Conservation (phyloP, 306 rosid species). For the Acacia confusa region DNA sequence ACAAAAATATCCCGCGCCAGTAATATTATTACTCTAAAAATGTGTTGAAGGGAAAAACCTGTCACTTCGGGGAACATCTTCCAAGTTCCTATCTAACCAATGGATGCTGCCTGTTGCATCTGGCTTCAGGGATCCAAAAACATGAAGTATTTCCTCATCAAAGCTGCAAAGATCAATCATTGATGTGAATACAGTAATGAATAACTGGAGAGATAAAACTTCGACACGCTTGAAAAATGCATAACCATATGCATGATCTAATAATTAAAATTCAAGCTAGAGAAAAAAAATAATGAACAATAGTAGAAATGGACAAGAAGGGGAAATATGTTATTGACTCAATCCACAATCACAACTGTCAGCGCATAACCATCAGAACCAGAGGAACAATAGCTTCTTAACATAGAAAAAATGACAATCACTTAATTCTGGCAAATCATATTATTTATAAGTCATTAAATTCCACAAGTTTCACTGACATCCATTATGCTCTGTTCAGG, state of each 20-base stretch:
- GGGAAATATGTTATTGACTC: background rate
- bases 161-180: slow-evolving; percentile 58
- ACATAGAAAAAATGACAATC: background rate
- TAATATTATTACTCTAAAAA: background rate
- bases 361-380: background rate
- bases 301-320: background rate
- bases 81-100: slow-evolving; percentile 62
- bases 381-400: background rate
- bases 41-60: slow-evolving; percentile 42
- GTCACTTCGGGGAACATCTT: slow-evolving; percentile 41
- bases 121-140: slow-evolving; percentile 69
- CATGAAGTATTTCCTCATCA: slow-evolving; percentile 70
- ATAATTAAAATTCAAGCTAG: background rate
- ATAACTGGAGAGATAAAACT: slow-evolving; percentile 1
- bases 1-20: background rate
- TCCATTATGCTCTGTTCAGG: background rate
- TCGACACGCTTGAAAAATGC: background rate
- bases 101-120: slow-evolving; percentile 68
- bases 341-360: background rate
- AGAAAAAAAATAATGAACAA: background rate
- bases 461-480: background rate
- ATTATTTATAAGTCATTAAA: background rate
- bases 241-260: background rate
- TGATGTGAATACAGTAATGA: slow-evolving; percentile 17
- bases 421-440: background rate